Evolutionary conservation across 2,329 filamentous ascomycete genomes (phyloP).

Genomic region (Juglanconis juglandina): DNA sequence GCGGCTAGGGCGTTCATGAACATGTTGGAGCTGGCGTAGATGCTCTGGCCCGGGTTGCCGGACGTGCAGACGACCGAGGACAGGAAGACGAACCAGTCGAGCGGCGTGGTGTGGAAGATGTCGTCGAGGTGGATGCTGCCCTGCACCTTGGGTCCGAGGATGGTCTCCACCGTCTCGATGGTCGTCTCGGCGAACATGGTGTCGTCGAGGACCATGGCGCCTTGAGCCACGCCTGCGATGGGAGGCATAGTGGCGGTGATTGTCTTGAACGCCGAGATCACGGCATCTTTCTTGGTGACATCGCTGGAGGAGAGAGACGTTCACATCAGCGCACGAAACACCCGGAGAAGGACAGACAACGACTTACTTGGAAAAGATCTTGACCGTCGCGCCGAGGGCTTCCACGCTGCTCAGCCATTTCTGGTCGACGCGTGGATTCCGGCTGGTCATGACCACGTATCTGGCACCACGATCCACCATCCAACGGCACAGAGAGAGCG

Average conservation of each 20-base stretch:
- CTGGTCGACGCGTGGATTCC: slow-evolving; percentile 30
- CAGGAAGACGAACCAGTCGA: slow-evolving; percentile 37
- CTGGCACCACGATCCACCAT: slow-evolving; percentile 34
- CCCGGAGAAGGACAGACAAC: too few species aligned
- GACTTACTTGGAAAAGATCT: slow-evolving; percentile 8
- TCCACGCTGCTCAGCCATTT: neutral
- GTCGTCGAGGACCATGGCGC: neutral
- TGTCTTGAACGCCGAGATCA: slow-evolving; percentile 24
- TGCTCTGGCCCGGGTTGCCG: slow-evolving; percentile 28
- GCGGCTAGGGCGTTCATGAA: slow-evolving; percentile 31
- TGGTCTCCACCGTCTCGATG: slow-evolving; percentile 7
- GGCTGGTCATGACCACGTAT: slow-evolving; percentile 34
- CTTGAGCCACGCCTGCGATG: neutral
- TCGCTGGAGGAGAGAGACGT: too few species aligned
- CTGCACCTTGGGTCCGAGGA: slow-evolving; percentile 16
- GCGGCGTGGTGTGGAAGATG: neutral
- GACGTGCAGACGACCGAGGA: slow-evolving; percentile 32
- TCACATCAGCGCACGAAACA: too few species aligned
- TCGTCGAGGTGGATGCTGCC: slow-evolving; percentile 22
- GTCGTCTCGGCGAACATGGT: neutral
- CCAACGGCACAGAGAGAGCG: slow-evolving; percentile 33
- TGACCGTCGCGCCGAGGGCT: slow-evolving; percentile 18
- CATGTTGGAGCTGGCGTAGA: slow-evolving; percentile 34
- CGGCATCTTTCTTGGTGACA: slow-evolving; percentile 17
- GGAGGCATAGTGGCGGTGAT: slow-evolving; percentile 15